phyloP scores from a whole-genome alignment of 805 yeast species.

The Ogataea paraovalis region DNA sequence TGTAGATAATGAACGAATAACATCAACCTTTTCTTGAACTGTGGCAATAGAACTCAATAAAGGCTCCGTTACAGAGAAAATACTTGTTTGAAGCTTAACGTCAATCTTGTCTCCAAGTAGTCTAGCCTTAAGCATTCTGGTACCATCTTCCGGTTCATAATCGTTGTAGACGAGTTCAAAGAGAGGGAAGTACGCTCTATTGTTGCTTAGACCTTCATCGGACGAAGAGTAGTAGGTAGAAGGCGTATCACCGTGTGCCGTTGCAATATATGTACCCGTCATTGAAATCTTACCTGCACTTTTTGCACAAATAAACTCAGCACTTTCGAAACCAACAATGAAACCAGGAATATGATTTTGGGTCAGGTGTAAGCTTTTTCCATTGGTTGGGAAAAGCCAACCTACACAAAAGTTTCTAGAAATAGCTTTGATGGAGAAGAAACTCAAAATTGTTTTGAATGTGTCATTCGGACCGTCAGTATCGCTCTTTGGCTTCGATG shows the following conservation, averaged over 20 bases:
- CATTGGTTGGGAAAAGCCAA: constrained; percentile 59
- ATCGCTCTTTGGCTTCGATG: background rate
- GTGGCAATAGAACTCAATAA: constrained; percentile 41
- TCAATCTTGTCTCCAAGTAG: constrained; percentile 69
- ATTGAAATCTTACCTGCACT: constrained; percentile 64
- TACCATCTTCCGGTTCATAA: constrained; percentile 19
- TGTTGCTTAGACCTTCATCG: constrained; percentile 45
- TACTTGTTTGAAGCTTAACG: constrained; percentile 55
- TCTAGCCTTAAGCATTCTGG: constrained; percentile 40
- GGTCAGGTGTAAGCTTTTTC: constrained; percentile 23
- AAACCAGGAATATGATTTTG: constrained; percentile 50
- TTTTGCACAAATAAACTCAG: constrained; percentile 61
- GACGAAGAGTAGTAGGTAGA: constrained; percentile 41
- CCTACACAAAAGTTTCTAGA: constrained; percentile 71
- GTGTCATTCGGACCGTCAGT: constrained; percentile 9
- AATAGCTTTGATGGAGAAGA: constrained; percentile 52
- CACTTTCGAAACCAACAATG: constrained; percentile 71
- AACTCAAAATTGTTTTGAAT: constrained; percentile 25
- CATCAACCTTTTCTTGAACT: constrained; percentile 24
- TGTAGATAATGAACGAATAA: background rate
- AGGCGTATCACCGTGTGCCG: constrained; percentile 58
- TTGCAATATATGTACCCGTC: constrained; percentile 64
- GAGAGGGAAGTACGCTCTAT: constrained; percentile 65
- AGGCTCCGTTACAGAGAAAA: constrained; percentile 52
- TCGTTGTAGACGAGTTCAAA: constrained; percentile 51